Percentiles rank a stretch among this genome's conserved stretches.
These are phyloP conservation scores for Cladosporium velox DNA, from an alignment of 2,329 filamentous ascomycete genomes.

Conservation along the genomic window DNA sequence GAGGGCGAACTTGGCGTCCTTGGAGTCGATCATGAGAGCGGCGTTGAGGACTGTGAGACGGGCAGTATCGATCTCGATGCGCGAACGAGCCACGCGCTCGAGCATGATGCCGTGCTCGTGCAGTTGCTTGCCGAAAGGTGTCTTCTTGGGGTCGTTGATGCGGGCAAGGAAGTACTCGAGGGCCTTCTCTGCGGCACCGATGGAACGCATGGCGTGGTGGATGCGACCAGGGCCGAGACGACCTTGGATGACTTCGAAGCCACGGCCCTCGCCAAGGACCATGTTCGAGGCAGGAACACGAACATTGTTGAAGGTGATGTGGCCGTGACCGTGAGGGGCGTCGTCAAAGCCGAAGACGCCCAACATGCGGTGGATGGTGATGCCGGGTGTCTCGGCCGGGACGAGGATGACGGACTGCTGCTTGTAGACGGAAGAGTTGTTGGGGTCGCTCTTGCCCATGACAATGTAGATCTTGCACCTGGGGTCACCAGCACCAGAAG, in stretches of 20 bases:
- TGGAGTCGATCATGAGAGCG: constrained; percentile 88
- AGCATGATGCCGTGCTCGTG: constrained; percentile 90
- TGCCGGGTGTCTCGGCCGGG: constrained; percentile 74
- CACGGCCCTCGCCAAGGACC: constrained; percentile 87
- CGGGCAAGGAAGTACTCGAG: constrained; percentile 94
- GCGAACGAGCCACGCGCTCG: constrained; percentile 88
- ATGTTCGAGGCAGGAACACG: constrained; percentile 82
- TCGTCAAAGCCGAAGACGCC: constrained; percentile 95
- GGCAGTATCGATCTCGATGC: constrained; percentile 91
- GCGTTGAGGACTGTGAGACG: constrained; percentile 91
- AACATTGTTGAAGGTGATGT: constrained; percentile 86
- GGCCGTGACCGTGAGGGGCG: constrained; percentile 95
- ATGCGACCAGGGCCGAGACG: constrained; percentile 94
- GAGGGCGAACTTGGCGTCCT: constrained; percentile 83
- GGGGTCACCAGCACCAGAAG: constrained; percentile 88
- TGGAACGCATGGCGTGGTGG: constrained; percentile 95
- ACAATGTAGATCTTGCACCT: constrained; percentile 93
- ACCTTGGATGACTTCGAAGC: constrained; percentile 98
- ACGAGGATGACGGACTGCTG: constrained; percentile 95
- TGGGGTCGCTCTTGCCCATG: constrained; percentile 87
- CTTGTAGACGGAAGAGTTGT: constrained; percentile 74
- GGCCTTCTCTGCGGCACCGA: constrained; percentile 86
- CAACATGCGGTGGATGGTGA: constrained; percentile 93
- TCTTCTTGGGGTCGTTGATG: constrained; percentile 89
- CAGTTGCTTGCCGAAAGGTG: constrained; percentile 85